These are phyloP conservation scores for Actinomortierella wolfii DNA, from an alignment of 371 early-diverging fungal species.

Conservation along the genomic window DNA sequence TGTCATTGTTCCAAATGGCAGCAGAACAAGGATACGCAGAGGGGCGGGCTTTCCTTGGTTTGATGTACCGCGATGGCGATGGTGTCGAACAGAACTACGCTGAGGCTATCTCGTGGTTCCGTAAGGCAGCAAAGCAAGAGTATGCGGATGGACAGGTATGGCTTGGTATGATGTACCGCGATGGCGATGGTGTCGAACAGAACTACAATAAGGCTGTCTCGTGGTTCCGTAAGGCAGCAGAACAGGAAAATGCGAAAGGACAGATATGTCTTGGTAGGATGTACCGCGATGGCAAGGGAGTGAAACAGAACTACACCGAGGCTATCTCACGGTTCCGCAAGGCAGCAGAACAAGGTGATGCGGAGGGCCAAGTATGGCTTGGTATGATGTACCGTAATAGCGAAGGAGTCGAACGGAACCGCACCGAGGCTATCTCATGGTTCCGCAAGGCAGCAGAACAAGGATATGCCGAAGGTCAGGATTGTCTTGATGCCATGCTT, in stretches of 20 bases:
- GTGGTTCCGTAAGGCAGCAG: slow-evolving; percentile 76
- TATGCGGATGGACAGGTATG: slow-evolving; percentile 71
- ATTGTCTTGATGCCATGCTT: too few relatives aligned
- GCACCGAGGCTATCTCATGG: slow-evolving; percentile 71
- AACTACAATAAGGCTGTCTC: slow-evolving; percentile 58
- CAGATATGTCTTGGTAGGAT: slow-evolving; percentile 84
- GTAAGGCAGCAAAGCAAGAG: slow-evolving; percentile 69
- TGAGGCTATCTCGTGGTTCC: slow-evolving; percentile 75
- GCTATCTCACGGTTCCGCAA: slow-evolving; percentile 83
- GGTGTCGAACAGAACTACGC: slow-evolving; percentile 71
- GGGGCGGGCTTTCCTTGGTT: slow-evolving; percentile 72
- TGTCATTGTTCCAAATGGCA: slow-evolving; percentile 72
- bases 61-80: slow-evolving; percentile 82
- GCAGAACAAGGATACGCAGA: slow-evolving; percentile 84
- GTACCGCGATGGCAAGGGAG: slow-evolving; percentile 84
- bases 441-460: slow-evolving; percentile 63
- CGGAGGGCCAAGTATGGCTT: slow-evolving; percentile 74
- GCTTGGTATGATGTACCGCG: slow-evolving; percentile 83
- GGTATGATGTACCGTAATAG: slow-evolving; percentile 87
- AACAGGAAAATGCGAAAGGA: slow-evolving; percentile 79
- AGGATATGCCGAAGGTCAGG: slow-evolving; percentile 83
- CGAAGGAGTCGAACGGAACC: slow-evolving; percentile 70
- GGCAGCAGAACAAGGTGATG: slow-evolving; percentile 80
- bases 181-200: slow-evolving; percentile 77
- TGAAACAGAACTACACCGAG: slow-evolving; percentile 55